Percentiles rank a stretch among this genome's conserved stretches.
phyloP scores from a whole-genome alignment of 2,329 filamentous ascomycete species.

The Aspergillus intermedius region DNA sequence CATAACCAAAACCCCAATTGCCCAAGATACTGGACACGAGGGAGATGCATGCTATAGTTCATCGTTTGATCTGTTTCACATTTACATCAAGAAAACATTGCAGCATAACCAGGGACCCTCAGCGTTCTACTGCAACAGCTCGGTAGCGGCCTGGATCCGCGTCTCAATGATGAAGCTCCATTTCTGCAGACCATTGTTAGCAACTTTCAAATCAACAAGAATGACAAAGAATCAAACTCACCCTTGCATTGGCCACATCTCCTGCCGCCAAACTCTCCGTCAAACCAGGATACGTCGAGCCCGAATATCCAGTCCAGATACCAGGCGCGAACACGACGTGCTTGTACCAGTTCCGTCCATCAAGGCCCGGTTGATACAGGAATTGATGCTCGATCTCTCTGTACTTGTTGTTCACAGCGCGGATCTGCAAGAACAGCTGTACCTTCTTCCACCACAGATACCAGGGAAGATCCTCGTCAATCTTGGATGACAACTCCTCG shows the following conservation, averaged over 20 bases:
- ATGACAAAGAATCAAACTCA: slow-evolving; percentile 30
- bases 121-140: slow-evolving; percentile 19
- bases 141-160: slow-evolving; percentile 27
- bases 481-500: slow-evolving; percentile 40
- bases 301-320: slow-evolving; percentile 84
- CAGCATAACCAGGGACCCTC: background rate
- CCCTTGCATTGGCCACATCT: slow-evolving; percentile 44
- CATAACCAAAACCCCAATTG: no score
- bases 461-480: slow-evolving; percentile 60
- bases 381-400: slow-evolving; percentile 79
- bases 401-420: slow-evolving; percentile 69
- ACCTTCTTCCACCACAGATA: slow-evolving; percentile 68
- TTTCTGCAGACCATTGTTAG: slow-evolving; percentile 26
- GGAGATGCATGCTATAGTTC: no score
- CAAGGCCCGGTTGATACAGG: slow-evolving; percentile 67
- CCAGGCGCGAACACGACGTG: slow-evolving; percentile 91
- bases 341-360: slow-evolving; percentile 82
- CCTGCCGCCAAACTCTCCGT: slow-evolving; percentile 54
- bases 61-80: no score
- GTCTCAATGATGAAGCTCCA: slow-evolving; percentile 35
- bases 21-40: no score
- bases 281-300: slow-evolving; percentile 61
- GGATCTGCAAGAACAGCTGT: slow-evolving; percentile 57
- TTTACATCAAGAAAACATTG: no score
- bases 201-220: slow-evolving; percentile 1